phyloP scores from a whole-genome alignment of 2,329 filamentous ascomycete species.

The Cladorrhinum sp. region DNA sequence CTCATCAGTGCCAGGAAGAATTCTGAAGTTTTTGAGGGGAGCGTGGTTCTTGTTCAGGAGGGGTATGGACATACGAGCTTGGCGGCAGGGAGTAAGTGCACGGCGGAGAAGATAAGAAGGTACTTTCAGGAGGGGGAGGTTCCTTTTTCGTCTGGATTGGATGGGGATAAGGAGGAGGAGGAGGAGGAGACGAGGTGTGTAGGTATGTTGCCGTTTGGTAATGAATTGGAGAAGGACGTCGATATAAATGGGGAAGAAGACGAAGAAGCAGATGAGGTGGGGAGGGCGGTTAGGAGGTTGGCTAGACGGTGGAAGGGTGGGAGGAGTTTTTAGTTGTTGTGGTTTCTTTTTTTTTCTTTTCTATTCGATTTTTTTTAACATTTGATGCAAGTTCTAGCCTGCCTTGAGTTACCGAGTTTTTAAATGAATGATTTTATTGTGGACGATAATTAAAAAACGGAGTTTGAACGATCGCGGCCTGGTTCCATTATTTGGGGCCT shows the following conservation, averaged over 20 bases:
- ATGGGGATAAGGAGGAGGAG: too few relatives aligned
- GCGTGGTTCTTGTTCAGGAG: slow-evolving; percentile 47
- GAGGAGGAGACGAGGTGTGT: slow-evolving; percentile 44
- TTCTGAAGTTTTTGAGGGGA: slow-evolving; percentile 43
- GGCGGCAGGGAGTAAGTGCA: slow-evolving; percentile 44
- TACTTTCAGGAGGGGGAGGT: slow-evolving; percentile 48
- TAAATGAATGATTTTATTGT: too few relatives aligned
- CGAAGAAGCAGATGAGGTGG: slow-evolving; percentile 8
- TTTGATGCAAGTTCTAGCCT: too few relatives aligned
- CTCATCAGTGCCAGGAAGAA: slow-evolving; percentile 42
- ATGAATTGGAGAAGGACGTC: slow-evolving; percentile 7
- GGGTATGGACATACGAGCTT: slow-evolving; percentile 53
- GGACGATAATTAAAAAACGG: too few relatives aligned
- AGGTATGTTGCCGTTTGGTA: slow-evolving; percentile 41
- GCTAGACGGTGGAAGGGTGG: neutral
- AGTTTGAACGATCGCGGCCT: too few relatives aligned
- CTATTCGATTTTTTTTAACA: too few relatives aligned
- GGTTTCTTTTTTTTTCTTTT: neutral
- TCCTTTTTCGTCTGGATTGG: too few relatives aligned
- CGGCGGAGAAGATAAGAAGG: slow-evolving; percentile 37
- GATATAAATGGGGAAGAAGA: too few relatives aligned
- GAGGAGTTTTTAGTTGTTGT: neutral
- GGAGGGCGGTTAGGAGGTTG: slow-evolving; percentile 6
- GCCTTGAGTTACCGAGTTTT: too few relatives aligned
- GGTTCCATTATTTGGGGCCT: too few relatives aligned